Base-by-base conservation (phyloP, 192 early-diverging fungal species). In the Thamnidium elegans region DNA sequence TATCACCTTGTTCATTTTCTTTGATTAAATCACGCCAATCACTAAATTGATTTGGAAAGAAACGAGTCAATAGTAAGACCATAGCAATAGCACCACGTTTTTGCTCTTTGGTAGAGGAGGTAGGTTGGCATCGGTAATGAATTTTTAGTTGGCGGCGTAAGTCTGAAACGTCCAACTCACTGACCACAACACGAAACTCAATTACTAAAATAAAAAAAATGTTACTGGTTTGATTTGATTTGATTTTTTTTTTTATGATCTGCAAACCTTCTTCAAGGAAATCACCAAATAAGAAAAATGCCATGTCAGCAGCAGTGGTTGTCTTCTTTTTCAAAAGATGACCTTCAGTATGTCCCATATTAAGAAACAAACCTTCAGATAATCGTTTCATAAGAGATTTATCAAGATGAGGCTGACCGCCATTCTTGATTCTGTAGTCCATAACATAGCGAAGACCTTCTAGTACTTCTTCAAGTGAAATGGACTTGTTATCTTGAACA, bases 281-380 rank as follows among this genome's bases (percentile, higher is more conserved):
- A 78, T 96, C 94, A 21, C 92, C 96, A 88, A 98, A 95, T 51
- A 98, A 80, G 34, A 83, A 85, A 76, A 96, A 96, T 15, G 94
- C 93, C 15, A 88, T 78, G 65, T 94, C 85, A 10, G 94, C 90
- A 31, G 93, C 93, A 44, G 81, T 76, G 2, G 93, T 89, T 15
- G 88, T 75, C 8, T 67, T 68, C 51, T 80, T 80, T 39, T 81
- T 68, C 51, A 94, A 65, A 32, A 90, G 75, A 30, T 82, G 81
- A 34, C 89, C 89, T 51, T 83, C 74, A 23, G 68, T 71, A 30
- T 87, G 78, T 6, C 79, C 79, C 83, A 89, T 94, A 55, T 93
- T 88, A 51, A 93, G 74, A 55, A 98, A 68, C 62, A 98, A 81
- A 46, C 87, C 94, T 55, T 95, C 89, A 54, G 88, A 84, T 21